Evolutionary conservation across 352 stramenopile species (phyloP).

Genomic region (Pythium aristosporum): DNA sequence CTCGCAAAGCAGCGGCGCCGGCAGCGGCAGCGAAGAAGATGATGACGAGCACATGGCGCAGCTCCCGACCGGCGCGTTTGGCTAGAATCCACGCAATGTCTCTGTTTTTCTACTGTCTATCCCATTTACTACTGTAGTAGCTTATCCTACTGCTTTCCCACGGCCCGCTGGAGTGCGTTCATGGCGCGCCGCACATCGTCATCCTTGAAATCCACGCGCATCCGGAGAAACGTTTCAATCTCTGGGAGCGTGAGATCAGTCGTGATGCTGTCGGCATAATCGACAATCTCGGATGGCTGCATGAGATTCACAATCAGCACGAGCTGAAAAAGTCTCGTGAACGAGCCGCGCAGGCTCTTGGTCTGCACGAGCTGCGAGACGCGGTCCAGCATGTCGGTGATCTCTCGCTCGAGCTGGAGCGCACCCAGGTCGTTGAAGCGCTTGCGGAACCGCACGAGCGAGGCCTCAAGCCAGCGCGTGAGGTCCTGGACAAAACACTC

Average conservation of each 20-base stretch:
- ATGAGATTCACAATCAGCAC: conserved; percentile 82
- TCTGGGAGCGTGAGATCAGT: conserved; percentile 45
- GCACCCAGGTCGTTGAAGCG: conserved; percentile 78
- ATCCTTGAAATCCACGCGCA: conserved; percentile 72
- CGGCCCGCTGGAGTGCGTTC: not conserved
- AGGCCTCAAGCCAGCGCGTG: conserved; percentile 52
- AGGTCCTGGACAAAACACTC: conserved; percentile 59
- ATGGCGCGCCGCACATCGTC: conserved; percentile 49
- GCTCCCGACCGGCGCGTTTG: conserved; percentile 58
- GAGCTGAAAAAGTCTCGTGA: conserved; percentile 78
- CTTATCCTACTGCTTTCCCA: not conserved
- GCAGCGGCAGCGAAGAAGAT: conserved; percentile 54
- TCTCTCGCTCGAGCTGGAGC: conserved; percentile 74
- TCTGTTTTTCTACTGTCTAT: not conserved
- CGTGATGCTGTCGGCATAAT: conserved; percentile 57
- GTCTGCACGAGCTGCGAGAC: conserved; percentile 50
- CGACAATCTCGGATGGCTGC: conserved; percentile 65
- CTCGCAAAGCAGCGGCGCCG: conserved; percentile 36
- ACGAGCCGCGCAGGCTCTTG: conserved; percentile 58
- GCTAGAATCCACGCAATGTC: conserved; percentile 21
- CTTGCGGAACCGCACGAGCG: conserved; percentile 54
- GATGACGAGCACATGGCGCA: conserved; percentile 64
- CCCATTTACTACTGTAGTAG: not conserved
- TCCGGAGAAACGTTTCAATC: conserved; percentile 54
- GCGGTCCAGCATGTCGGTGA: conserved; percentile 57